Base-by-base conservation (phyloP, 345 rosid species). In the Lumnitzera racemosa region DNA sequence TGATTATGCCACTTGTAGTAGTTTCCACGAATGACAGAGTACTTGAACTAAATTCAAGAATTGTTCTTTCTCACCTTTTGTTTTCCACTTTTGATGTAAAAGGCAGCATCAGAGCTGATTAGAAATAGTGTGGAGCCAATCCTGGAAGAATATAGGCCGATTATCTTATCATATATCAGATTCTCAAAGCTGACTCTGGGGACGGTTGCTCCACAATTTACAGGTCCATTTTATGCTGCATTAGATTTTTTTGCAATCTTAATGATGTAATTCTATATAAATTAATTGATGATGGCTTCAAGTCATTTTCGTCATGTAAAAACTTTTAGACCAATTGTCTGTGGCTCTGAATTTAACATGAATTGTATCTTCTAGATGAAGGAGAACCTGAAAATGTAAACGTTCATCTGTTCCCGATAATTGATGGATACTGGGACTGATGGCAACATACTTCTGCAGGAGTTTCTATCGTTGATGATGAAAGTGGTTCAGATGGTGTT, bases 151-250 rank as follows among this genome's bases (percentile, higher is more conserved):
- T 85, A 92, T 48, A 83, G 82, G 61, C 97, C 98, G 47, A 65
- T 70, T 56, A 67, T 89, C 61, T 57, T 89, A 67, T 74, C 86
- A 50, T 92, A 96, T 66, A 75, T 92, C 66, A 85, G 73, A 70
- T 92, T 92, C 75, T 88, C 96, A 7, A 75, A 81, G 68, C 64
- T 89, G 52, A 92, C 96, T 50, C 96, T 92, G 31, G 98, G 97
- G 11, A 92, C 98, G 49, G 86, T 92, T 48, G 97, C 98, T 75
- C 97, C 97, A 48, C 98, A 87, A 69, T 89, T 92, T 69, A 92
- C 91, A 75, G 96, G 98, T 89, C 9, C 43, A 36, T 36, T 36
- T 36, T 36, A 36, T 36, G 7, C 49, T 47, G 25, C 52, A 58
- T n/a, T 50, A 52, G 46, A 2, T 11, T 27, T n/a, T 29, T 12